These are phyloP conservation scores for Penicillium sp. DNA, from an alignment of 2,329 filamentous ascomycete genomes.

Conservation along the genomic window DNA sequence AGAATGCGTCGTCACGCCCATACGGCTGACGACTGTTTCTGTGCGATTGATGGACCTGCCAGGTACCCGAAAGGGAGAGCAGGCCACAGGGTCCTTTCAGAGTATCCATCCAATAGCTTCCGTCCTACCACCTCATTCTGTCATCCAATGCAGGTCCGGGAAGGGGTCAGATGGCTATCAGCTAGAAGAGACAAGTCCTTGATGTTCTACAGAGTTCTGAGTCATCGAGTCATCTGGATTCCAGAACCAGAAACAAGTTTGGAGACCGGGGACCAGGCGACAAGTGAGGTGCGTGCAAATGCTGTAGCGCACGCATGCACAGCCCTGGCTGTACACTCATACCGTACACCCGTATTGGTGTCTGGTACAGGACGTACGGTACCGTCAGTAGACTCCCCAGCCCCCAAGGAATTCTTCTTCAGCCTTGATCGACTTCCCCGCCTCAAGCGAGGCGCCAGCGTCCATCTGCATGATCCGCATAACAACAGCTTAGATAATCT, in stretches of 20 bases:
- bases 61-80: slow-evolving; percentile 13
- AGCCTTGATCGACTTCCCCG: too few species aligned
- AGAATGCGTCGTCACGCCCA: background rate
- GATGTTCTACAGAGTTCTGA: background rate
- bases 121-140: too few species aligned
- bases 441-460: too few species aligned
- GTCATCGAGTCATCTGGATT: slow-evolving; percentile 3
- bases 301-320: background rate
- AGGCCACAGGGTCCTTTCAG: background rate
- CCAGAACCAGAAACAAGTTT: background rate
- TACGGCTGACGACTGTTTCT: background rate
- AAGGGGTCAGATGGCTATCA: too few species aligned
- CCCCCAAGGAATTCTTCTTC: too few species aligned
- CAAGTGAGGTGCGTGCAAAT: background rate
- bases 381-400: too few species aligned
- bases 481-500: background rate
- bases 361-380: too few species aligned
- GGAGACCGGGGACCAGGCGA: background rate
- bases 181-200: background rate
- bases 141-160: too few species aligned
- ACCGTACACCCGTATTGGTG: background rate
- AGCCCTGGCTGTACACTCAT: background rate
- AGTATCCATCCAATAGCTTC: background rate
- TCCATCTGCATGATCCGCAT: background rate
- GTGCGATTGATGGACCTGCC: slow-evolving; percentile 9